These are phyloP conservation scores for Heracleum sosnowskyi DNA, from an alignment of 129 eudicot genomes.

Conservation along the genomic window DNA sequence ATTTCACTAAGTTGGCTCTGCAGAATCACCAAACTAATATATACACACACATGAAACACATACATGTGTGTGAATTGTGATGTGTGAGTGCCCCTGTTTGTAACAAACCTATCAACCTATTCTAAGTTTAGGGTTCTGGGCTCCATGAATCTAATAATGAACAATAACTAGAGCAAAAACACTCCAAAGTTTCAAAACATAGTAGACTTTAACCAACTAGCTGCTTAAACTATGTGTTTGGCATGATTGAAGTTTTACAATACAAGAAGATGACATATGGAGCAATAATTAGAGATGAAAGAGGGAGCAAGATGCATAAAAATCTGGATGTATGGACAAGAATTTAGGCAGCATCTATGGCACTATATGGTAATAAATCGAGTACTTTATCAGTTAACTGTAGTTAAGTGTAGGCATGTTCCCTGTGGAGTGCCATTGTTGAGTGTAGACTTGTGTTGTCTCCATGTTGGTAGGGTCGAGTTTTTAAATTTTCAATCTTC, in stretches of 20 bases:
- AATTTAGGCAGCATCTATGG: constrained; percentile 5
- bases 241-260: not conserved
- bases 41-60: not conserved
- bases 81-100: not conserved
- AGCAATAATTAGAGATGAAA: not conserved
- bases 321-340: constrained; percentile 7
- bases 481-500: not conserved
- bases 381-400: not conserved
- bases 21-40: not conserved
- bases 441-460: constrained; percentile 2
- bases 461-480: not conserved
- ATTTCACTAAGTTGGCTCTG: not conserved
- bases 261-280: not conserved
- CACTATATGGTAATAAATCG: not conserved
- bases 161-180: not conserved
- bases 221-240: constrained; percentile 5
- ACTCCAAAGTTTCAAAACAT: constrained; percentile 1
- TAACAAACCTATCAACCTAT: not conserved
- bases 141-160: constrained; percentile 9
- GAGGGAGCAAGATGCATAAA: constrained; percentile 5
- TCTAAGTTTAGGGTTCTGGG: constrained; percentile 10
- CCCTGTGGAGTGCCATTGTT: constrained; percentile 11
- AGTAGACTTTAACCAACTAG: not conserved
- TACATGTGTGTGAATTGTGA: not conserved
- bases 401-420: not conserved